Conservation (phyloP, 1,139 yeast genomes). For the Suzukiozyma palmioleophila region DNA sequence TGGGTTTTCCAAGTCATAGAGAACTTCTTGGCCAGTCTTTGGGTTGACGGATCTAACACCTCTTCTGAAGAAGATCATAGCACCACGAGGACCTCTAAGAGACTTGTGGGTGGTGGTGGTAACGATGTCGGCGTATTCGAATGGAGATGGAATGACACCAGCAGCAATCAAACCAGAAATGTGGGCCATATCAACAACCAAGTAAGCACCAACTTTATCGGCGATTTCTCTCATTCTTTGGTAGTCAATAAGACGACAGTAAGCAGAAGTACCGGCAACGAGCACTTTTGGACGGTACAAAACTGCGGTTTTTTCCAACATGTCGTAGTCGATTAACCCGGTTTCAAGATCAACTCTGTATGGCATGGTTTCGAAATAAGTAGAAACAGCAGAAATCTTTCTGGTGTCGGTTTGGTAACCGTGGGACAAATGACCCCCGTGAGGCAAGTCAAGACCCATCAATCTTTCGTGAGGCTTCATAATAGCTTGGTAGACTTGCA, state of each 20-base stretch:
- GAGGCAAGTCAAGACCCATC: slow-evolving; percentile 97
- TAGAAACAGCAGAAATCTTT: slow-evolving; percentile 93
- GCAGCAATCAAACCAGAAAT: slow-evolving; percentile 95
- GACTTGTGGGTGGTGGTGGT: slow-evolving; percentile 98
- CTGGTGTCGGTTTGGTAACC: slow-evolving; percentile 96
- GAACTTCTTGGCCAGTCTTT: slow-evolving; percentile 86
- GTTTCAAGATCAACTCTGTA: slow-evolving; percentile 89
- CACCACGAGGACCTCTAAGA: slow-evolving; percentile 98
- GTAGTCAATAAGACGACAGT: slow-evolving; percentile 92
- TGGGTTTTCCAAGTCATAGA: slow-evolving; percentile 88
- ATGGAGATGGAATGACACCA: slow-evolving; percentile 94
- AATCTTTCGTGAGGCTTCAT: slow-evolving; percentile 93
- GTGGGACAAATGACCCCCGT: slow-evolving; percentile 97
- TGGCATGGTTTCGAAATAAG: slow-evolving; percentile 98
- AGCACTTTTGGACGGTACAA: slow-evolving; percentile 92
- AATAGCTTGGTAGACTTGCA: slow-evolving; percentile 92
- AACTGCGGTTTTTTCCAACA: slow-evolving; percentile 83
- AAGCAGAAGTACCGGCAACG: slow-evolving; percentile 98
- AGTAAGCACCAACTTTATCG: slow-evolving; percentile 92
- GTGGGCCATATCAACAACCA: slow-evolving; percentile 98
- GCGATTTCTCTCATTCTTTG: slow-evolving; percentile 95
- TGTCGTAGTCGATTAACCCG: slow-evolving; percentile 92
- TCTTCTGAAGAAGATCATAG: slow-evolving; percentile 97
- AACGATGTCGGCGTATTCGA: slow-evolving; percentile 93
- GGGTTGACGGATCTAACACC: slow-evolving; percentile 87